These are phyloP conservation scores for Colletotrichum sp. DNA, from an alignment of 2,329 filamentous ascomycete species.

Conservation along the genomic window DNA sequence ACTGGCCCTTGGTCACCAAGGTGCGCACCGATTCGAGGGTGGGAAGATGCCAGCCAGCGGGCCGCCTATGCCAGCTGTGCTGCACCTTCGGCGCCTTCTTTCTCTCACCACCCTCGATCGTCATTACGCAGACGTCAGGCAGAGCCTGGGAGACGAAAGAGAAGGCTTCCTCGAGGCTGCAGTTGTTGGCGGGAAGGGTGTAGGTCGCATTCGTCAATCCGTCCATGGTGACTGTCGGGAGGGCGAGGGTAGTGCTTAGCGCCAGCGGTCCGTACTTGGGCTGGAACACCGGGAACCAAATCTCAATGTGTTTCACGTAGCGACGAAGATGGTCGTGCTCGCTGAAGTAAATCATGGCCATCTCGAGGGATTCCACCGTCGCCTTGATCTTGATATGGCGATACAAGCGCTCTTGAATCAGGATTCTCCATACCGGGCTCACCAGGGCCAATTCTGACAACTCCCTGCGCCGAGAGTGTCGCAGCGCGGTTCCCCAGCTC, in stretches of 20 bases:
- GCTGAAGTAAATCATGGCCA: conserved; percentile 66
- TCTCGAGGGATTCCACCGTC: conserved; percentile 65
- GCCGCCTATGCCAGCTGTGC: conserved; percentile 25
- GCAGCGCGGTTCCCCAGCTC: conserved; percentile 68
- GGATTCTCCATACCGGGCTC: conserved; percentile 64
- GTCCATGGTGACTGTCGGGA: conserved; percentile 60
- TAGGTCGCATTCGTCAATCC: conserved; percentile 64
- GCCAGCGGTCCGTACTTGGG: conserved; percentile 53
- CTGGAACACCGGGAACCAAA: conserved; percentile 80
- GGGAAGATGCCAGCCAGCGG: conserved; percentile 42
- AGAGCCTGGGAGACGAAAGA: conserved; percentile 64
- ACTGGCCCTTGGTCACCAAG: conserved; percentile 76
- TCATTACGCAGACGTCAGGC: conserved; percentile 68
- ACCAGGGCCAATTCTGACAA: conserved; percentile 71
- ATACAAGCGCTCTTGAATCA: conserved; percentile 77
- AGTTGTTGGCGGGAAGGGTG: conserved; percentile 67
- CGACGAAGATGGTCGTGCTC: conserved; percentile 61
- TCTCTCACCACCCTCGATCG: conserved; percentile 77
- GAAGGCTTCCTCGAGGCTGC: conserved; percentile 73
- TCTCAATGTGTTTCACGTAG: conserved; percentile 75
- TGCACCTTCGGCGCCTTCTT: conserved; percentile 74
- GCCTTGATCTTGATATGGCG: conserved; percentile 79
- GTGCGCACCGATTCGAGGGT: conserved; percentile 64
- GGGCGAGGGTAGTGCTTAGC: conserved; percentile 46
- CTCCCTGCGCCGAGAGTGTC: conserved; percentile 71